These are phyloP conservation scores for Psilocybe subaeruginosa DNA, from an alignment of 768 basidiomycete species.

Conservation along the genomic window DNA sequence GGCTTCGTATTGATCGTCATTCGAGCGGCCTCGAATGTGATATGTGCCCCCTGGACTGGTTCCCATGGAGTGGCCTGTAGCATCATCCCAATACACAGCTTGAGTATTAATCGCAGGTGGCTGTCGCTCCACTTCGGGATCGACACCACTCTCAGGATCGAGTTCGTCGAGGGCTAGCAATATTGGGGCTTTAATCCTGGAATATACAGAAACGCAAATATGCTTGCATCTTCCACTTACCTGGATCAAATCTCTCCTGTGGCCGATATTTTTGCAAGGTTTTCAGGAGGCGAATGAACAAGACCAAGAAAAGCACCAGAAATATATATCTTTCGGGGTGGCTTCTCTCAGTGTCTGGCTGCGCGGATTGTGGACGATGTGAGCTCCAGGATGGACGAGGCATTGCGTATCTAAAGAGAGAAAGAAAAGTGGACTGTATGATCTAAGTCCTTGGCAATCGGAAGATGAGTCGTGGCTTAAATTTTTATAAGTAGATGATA, in stretches of 20 bases:
- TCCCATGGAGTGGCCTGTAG: background rate
- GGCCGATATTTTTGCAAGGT: background rate
- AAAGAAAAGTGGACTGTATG: background rate
- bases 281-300: background rate
- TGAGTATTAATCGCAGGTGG: background rate
- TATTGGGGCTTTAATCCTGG: too few species aligned
- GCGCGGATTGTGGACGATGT: background rate
- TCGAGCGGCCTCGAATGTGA: background rate
- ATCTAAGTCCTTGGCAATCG: too few species aligned
- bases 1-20: background rate
- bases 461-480: too few species aligned
- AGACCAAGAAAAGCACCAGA: background rate
- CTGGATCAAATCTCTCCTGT: background rate
- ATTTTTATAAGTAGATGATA: too few species aligned
- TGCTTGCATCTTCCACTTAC: background rate
- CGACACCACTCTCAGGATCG: background rate
- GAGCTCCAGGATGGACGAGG: background rate
- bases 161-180: background rate
- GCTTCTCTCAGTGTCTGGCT: background rate
- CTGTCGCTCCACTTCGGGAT: background rate
- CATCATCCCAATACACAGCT: background rate
- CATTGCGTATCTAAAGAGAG: background rate
- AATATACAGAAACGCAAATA: background rate
- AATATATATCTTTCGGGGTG: background rate
- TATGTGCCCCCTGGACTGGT: background rate